Percentiles rank a stretch among this genome's conserved stretches.
phyloP scores from a whole-genome alignment of 345 rosid species.

The Aquilaria sinensis region DNA sequence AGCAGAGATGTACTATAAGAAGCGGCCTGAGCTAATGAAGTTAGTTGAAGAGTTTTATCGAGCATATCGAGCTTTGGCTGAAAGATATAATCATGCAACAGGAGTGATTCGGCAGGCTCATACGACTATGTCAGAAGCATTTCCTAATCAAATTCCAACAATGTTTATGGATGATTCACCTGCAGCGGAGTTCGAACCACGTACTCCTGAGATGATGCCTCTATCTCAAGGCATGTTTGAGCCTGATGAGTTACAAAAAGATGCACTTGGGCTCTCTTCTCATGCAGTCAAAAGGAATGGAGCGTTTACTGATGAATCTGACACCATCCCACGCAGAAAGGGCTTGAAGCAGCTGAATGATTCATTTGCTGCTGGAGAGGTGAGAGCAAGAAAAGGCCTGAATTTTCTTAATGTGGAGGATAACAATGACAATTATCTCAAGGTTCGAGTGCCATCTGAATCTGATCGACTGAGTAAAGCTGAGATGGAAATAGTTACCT shows the following conservation, averaged over 20 bases:
- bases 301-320: conserved; percentile 58
- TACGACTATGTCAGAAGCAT: conserved; percentile 84
- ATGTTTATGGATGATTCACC: conserved; percentile 61
- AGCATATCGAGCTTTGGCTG: conserved; percentile 97
- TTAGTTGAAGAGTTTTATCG: conserved; percentile 97
- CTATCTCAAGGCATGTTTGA: conserved; percentile 41
- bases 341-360: conserved; percentile 53
- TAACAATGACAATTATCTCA: conserved; percentile 31
- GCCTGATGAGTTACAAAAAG: conserved; percentile 55
- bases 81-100: conserved; percentile 95
- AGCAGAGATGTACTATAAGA: conserved; percentile 99
- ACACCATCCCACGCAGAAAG: conserved; percentile 37
- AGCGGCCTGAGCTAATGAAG: conserved; percentile 97
- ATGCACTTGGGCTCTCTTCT: conserved; percentile 46
- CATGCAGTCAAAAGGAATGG: conserved; percentile 49
- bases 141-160: conserved; percentile 82
- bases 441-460: conserved; percentile 39
- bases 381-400: conserved; percentile 66
- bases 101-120: conserved; percentile 93
- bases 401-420: conserved; percentile 56
- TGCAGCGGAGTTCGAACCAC: conserved; percentile 53
- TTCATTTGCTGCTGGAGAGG: conserved; percentile 36
- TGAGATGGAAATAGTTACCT: conserved; percentile 64
- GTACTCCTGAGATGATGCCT: conserved; percentile 61
- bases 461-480: conserved; percentile 60